Conservation (phyloP, 768 basidiomycete species). For the Candolleomyces eurysporus region DNA sequence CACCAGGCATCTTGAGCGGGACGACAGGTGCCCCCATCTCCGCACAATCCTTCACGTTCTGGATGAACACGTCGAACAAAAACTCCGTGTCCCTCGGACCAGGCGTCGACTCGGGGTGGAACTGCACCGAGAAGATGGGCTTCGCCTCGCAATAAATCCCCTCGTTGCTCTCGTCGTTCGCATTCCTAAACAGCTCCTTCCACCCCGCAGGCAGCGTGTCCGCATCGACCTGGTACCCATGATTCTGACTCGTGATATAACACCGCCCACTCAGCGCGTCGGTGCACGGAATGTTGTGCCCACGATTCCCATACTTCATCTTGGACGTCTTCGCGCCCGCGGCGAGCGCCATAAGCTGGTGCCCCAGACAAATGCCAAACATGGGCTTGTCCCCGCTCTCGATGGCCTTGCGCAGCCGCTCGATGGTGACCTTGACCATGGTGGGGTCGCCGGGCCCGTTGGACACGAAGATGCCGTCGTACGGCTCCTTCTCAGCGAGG, state of each 20-base stretch:
- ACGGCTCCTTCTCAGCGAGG: slow-evolving; percentile 71
- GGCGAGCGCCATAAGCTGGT: slow-evolving; percentile 94
- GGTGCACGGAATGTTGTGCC: slow-evolving; percentile 98
- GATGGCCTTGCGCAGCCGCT: slow-evolving; percentile 63
- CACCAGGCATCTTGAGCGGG: slow-evolving; percentile 72
- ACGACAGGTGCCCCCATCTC: slow-evolving; percentile 45
- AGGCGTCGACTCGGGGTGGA: slow-evolving; percentile 96
- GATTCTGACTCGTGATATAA: slow-evolving; percentile 99
- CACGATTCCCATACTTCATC: slow-evolving; percentile 99
- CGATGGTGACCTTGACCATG: slow-evolving; percentile 71
- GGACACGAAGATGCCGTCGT: slow-evolving; percentile 94
- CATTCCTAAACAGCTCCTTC: slow-evolving; percentile 94
- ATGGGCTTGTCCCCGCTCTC: slow-evolving; percentile 73
- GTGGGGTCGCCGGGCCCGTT: slow-evolving; percentile 98
- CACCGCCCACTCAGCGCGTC: slow-evolving; percentile 91
- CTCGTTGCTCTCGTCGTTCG: slow-evolving; percentile 97
- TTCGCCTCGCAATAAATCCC: slow-evolving; percentile 92
- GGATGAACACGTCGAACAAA: slow-evolving; percentile 96
- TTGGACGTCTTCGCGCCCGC: slow-evolving; percentile 93
- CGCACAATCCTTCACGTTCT: slow-evolving; percentile 76
- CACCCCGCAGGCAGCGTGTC: slow-evolving; percentile 76
- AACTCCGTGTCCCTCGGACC: slow-evolving; percentile 99
- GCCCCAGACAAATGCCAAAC: slow-evolving; percentile 98
- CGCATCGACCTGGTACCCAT: slow-evolving; percentile 93
- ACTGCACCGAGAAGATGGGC: slow-evolving; percentile 98